Conservation (phyloP, 306 rosid genomes). For the Malus sylvestris region DNA sequence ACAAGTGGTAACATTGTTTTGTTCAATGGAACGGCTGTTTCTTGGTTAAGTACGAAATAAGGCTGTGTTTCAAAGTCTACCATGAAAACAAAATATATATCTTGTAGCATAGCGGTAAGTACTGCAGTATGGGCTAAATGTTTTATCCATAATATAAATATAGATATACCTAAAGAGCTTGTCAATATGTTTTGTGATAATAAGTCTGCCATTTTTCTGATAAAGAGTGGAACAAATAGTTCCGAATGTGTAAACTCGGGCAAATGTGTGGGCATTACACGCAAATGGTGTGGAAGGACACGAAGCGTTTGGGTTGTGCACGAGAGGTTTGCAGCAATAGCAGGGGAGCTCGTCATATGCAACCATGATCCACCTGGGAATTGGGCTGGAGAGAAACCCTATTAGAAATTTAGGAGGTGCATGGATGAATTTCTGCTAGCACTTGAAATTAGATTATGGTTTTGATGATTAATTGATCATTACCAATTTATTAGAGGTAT, state of each 20-base stretch:
- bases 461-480: neutral
- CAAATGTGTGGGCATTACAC: neutral
- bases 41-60: too few species aligned
- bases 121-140: too few species aligned
- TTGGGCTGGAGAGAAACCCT: neutral
- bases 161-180: too few species aligned
- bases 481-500: neutral
- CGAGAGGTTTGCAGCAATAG: neutral
- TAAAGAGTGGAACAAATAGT: too few species aligned
- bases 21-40: accelerated
- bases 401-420: neutral
- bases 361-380: neutral
- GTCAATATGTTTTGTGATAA: too few species aligned
- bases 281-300: neutral
- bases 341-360: neutral
- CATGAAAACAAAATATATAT: too few species aligned
- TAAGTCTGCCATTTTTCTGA: too few species aligned
- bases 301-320: neutral
- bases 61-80: too few species aligned
- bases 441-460: too few species aligned
- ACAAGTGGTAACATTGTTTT: too few species aligned
- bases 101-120: too few species aligned
- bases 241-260: neutral
- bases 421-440: neutral
- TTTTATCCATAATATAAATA: too few species aligned